Evolutionary conservation across 805 yeast species (phyloP), one percentile per base, ranked within the genome.

Genomic region (Brettanomyces sp.): DNA sequence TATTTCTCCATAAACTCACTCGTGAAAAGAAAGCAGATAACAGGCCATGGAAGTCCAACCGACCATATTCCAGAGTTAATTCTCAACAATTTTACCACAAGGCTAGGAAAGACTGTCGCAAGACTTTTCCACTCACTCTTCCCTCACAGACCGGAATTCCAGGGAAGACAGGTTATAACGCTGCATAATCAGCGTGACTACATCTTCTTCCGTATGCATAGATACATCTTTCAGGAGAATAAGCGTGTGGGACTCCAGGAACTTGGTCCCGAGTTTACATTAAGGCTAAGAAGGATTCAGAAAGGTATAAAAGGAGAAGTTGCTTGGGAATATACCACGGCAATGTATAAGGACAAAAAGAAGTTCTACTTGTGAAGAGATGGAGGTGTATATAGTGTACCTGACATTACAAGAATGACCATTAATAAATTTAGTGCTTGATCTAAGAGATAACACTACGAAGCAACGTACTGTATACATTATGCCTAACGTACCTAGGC

Each of bases 261-360:
- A 60, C 69, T 93, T 39, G 99, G 99, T 0, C 99, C 99, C 1
- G 97, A 90, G 64, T 93, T 93, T 64, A 93, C 99, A 1, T 67
- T 93, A 62, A 82, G 85, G 60, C 68, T 93, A 54, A 79, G 96
- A 64, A 75, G 98, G 58, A 70, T 93, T 48, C 98, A 91, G 64
- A 84, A 80, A 67, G 99, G 98, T 45, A 75, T 93, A 57, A 81
- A 81, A 59, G 95, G 88, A 54, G 98, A 91, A 58, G 73, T 85
- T 25, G 96, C 88, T 58, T 91, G 98, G 97, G 97, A 93, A 65
- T 95, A 89, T 67, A 79, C 87, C 55, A 82, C 96, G 3, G 95
- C 86, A 53, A 90, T 93, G 98, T 98, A 93, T 64, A 83, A 84
- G 58, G 97, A 91, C 64, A 91, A 90, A 80, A 81, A 82, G 67